Evolutionary conservation across 129 eudicot genomes (phyloP).

Genomic region (Escallonia herrerae): DNA sequence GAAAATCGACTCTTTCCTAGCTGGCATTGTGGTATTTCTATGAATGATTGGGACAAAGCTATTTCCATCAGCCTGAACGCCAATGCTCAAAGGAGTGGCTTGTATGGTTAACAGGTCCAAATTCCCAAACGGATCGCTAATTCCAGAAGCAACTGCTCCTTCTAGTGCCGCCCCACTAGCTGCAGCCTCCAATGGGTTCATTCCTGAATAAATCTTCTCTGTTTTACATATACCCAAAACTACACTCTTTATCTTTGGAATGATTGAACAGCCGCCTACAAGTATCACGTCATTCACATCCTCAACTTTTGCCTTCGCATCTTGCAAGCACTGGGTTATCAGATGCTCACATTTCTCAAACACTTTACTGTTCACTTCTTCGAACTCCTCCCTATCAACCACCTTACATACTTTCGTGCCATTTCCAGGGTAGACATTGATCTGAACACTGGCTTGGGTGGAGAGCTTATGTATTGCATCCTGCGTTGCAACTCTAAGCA

Average conservation of each 20-base stretch:
- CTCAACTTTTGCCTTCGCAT: conserved; percentile 45
- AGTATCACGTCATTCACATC: conserved; percentile 61
- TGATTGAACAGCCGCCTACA: conserved; percentile 69
- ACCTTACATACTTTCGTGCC: conserved; percentile 45
- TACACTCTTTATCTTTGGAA: conserved; percentile 44
- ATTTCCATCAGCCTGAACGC: conserved; percentile 49
- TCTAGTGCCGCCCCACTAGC: conserved; percentile 85
- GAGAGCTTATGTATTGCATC: conserved; percentile 79
- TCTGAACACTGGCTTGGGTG: conserved; percentile 32
- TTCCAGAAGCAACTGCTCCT: conserved; percentile 83
- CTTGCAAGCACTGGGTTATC: conserved; percentile 45
- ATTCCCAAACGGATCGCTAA: conserved; percentile 66
- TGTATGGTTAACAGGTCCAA: conserved; percentile 76
- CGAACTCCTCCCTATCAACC: conserved; percentile 45
- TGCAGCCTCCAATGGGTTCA: conserved; percentile 69
- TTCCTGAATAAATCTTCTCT: conserved; percentile 39
- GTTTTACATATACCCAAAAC: conserved; percentile 36
- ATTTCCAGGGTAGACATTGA: conserved; percentile 58
- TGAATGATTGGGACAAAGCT: conserved; percentile 52
- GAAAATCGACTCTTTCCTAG: conserved; percentile 54
- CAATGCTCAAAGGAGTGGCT: conserved; percentile 64
- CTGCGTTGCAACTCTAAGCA: conserved; percentile 68
- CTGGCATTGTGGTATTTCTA: conserved; percentile 60
- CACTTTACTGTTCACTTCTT: conserved; percentile 44
- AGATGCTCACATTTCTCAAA: conserved; percentile 48